Evolutionary conservation across 257 asterid species (phyloP), one percentile per base, ranked within the genome.

Genomic region (Striga asiatica): DNA sequence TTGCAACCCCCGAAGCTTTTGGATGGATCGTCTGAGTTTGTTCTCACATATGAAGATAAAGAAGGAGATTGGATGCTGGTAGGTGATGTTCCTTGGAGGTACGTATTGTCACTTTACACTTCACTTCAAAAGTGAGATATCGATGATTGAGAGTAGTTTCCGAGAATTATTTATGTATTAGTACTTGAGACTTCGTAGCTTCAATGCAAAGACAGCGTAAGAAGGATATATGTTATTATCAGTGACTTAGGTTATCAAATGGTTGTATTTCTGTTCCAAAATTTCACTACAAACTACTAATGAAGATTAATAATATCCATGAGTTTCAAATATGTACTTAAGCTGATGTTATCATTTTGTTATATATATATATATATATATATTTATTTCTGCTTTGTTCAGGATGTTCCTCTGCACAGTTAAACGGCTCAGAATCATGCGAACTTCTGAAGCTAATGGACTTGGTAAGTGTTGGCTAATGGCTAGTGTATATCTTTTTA

Each of bases 41-140:
- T 75, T 54, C 81, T 86, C 11, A 86, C 94, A 10, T 86, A 86
- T 8, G 92, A 86, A 72, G 96, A 86, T 61, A 86, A 70, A 61
- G 96, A 86, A 65, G 94, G 94, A 11, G 96, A 86, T 11, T 86
- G 94, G 96, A 86, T 86, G 96, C 92, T 83, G 6, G 84, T 86
- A 0, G 96, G 96, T 43, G 96, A 86, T 49, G 96, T 86, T 64
- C 96, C 96, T 5, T 86, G 91, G 83, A 53, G 94, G 96, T 86
- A 80, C 6, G n/a, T n/a, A n/a, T n/a, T n/a, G n/a, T n/a, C n/a
- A n/a, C n/a, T n/a, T n/a, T n/a, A n/a, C n/a, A n/a, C n/a, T n/a
- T n/a, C n/a, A n/a, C n/a, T n/a, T n/a, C n/a, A n/a, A n/a, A n/a
- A n/a, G n/a, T n/a, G n/a, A n/a, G n/a, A n/a, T n/a, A n/a, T n/a